Evolutionary conservation across 176 grass and related monocot genomes (phyloP), one percentile per base, ranked within the genome.

Genomic region (Cocos nucifera): DNA sequence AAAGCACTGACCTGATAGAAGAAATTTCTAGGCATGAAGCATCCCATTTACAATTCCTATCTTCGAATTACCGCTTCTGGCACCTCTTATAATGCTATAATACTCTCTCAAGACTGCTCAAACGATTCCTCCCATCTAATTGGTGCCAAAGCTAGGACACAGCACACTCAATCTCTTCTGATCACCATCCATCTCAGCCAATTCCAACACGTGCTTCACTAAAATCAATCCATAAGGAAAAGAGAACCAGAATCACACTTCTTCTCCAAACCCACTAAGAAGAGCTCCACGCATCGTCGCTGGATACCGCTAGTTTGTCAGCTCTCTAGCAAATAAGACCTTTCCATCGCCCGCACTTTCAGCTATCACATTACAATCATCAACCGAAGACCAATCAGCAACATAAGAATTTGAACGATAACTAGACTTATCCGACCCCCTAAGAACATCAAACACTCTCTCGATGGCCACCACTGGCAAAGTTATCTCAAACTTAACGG

Each of bases 251-350:
- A 71, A 17, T 69, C 81, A 19, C 69, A 61, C 61, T 89, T 85
- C 62, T 65, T 82, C 28, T 79, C 74, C 91, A 35, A 91, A 91
- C 59, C 87, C 84, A 63, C 87, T 91, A 69, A 97, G 83, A 28
- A 91, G 68, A 58, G 93, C 87, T 66, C 93, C 93, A 67, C 91
- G 93, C 87, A 97, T 97, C 3, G 93, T 97, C 60, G 87, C 93
- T 4, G 93, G 93, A 59, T 91, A 97, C 22, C 84, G 62, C 69
- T 78, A 73, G 32, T 97, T 97, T 63, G 93, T 88, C 58, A 84
- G 87, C 66, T 91, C 93, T 8, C 87, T 84, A 6, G 93, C 93
- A 67, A 97, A 92, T 78, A 97, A 97, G 68, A 97, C 62, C 83
- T 81, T 82, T 32, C 66, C 67, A 18, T 88, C 69, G 24, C 72